Base-by-base conservation (phyloP, 345 rosid species). In the Boechera divaricarpa region DNA sequence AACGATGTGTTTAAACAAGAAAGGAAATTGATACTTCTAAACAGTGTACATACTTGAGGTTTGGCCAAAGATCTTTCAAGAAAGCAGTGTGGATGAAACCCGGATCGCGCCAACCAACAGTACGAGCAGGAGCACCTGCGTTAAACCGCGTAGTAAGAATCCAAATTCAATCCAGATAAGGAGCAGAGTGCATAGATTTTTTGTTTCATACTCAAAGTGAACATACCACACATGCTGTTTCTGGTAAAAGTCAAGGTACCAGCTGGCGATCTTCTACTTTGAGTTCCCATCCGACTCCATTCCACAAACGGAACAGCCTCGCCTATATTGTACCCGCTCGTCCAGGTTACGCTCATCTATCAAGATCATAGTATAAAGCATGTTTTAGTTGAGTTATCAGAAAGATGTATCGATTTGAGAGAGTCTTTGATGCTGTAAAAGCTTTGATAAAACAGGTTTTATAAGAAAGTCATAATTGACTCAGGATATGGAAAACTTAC, bases 321-420 rank as follows among this genome's bases (percentile, higher is more conserved):
- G 12, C 51, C 76, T 21, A 88, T 82, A 80, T 83, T 74, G 69
- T 91, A 93, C n/a, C 97, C 98, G 59, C 97, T 93, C 4, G 98
- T 91, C 98, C 98, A 91, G 4, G 97, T 93, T 21, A 91, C 87
- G 0, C 89, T 91, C 93, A 91, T 89, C 98, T 93, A 73, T 21
- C 28, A 28, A 56, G 77, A 45, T 75, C 57, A 62, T 42, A 76
- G 69, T 49, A 52, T 10, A 36, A 29, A 24, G 2, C 38, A 49
- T 21, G 41, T 64, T 21, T 18, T 36, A 57, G 56, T 60, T 42
- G 6, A 21, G 29, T 16, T 59, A 2, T 36, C 4, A 0, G n/a
- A 26, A 7, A 44, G 16, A 44, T 44, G 16, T 5, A 45, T 45
- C 7, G 4, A 13, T 31, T 63, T 64, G 38, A 65, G 38, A 65